Base-by-base conservation (phyloP, 2,329 filamentous ascomycete genomes). In the Tolypocladium pustulatum region DNA sequence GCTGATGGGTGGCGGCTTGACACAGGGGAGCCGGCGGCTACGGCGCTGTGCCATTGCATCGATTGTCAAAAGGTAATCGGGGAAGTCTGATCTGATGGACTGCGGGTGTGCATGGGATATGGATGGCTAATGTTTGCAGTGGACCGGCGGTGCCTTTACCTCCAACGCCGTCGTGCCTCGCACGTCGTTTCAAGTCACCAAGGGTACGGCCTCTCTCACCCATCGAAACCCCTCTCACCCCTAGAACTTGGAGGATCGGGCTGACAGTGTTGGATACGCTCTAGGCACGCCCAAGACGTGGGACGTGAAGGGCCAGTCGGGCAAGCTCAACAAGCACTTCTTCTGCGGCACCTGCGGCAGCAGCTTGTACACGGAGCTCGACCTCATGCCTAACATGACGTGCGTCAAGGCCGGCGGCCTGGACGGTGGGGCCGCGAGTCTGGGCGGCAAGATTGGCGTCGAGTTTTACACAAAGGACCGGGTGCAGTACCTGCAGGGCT, bases 51-150 rank as follows among this genome's bases (percentile, higher is more conserved):
- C 68, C 78, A 82, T 65, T 81, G 79, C 66, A 63, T 65, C 15
- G 79, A 82, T 61, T 83, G 80, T 65, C 79, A 82, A 62, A 83
- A 83, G 75, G 78, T 76, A 27, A n/a, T n/a, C n/a, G 46, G n/a
- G n/a, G n/a, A 8, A 17, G 17, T 13, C 17, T 37, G 1, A 5
- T 17, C 32, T 3, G 25, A 3, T 20, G 12, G 8, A 27, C 4
- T 51, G 13, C 1, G 3, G 17, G 41, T 34, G 7, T 4, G 5
- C 13, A 36, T 15, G 20, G 25, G 30, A 12, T n/a, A 34, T 12
- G 36, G 12, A n/a, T 15, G 25, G n/a, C 43, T 53, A 30, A 56
- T n/a, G 13, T 27, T 6, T 2, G 8, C 38, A 77, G 71, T 79
- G 77, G 76, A 76, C 78, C 10, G 80, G 81, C 43, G 72, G 77